Evolutionary conservation across 257 asterid species (phyloP).

Genomic region (Rubia yunnanensis): DNA sequence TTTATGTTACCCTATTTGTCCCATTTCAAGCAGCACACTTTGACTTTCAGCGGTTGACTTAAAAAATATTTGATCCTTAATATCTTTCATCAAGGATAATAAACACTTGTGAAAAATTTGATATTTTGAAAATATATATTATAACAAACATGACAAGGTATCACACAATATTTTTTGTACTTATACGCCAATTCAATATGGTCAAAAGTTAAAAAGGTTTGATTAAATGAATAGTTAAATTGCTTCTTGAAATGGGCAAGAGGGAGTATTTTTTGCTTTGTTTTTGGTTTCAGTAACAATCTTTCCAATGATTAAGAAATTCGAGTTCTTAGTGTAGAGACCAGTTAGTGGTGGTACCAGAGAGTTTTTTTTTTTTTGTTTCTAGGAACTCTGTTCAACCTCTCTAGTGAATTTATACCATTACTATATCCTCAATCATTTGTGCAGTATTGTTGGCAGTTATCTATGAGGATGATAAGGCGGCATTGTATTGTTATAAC

Average conservation of each 20-base stretch:
- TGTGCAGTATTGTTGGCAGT: neutral
- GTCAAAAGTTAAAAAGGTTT: no score
- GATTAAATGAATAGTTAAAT: no score
- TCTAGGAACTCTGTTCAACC: neutral
- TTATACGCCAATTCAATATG: no score
- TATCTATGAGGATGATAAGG: neutral
- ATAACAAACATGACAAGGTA: no score
- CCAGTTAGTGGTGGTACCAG: neutral
- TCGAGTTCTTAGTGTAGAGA: neutral
- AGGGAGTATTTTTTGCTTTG: neutral
- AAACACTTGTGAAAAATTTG: no score
- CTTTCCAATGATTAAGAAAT: neutral
- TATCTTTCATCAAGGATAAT: no score
- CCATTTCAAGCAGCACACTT: no score
- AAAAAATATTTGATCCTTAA: no score
- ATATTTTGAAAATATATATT: neutral
- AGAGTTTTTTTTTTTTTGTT: neutral
- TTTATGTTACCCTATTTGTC: no score
- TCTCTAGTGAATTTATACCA: neutral
- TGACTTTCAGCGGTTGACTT: no score
- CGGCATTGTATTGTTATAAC: neutral
- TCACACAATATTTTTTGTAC: no score
- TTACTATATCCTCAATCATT: neutral
- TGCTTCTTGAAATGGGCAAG: no score
- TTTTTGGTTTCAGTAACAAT: neutral